Conservation (phyloP, 148 eudicot genomes). For the Silene latifolia region DNA sequence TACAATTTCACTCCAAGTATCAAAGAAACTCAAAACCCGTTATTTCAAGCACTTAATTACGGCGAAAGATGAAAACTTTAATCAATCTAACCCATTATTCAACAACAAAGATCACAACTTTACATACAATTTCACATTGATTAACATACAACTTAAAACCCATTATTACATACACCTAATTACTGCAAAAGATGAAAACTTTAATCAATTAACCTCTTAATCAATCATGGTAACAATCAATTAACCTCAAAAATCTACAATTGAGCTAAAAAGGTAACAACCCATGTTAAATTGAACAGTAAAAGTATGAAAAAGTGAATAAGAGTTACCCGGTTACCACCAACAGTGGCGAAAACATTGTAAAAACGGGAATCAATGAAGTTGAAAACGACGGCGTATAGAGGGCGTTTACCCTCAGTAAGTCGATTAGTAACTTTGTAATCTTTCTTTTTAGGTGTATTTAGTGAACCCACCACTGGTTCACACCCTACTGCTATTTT, state of each 20-base stretch:
- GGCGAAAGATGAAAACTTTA: background rate
- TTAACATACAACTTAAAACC: background rate
- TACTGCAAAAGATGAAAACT: background rate
- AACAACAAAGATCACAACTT: background rate
- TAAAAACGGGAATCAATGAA: conserved; percentile 82
- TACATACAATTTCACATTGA: background rate
- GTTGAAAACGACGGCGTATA: conserved; percentile 93
- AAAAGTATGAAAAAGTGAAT: background rate
- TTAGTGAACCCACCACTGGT: conserved; percentile 76
- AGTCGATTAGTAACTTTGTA: conserved; percentile 87
- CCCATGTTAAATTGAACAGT: conserved; percentile 1
- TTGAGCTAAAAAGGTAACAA: background rate
- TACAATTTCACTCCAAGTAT: no score
- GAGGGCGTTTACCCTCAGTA: conserved; percentile 93
- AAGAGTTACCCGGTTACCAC: conserved; percentile 69
- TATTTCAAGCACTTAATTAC: no score
- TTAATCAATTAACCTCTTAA: background rate
- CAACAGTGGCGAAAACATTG: conserved; percentile 91
- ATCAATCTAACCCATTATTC: background rate
- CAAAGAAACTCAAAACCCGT: no score
- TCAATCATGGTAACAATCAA: background rate
- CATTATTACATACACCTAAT: background rate
- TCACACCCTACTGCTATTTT: conserved; percentile 62
- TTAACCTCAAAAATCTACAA: conserved; percentile 9
- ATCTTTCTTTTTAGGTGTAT: conserved; percentile 73